A percentile compares a stretch with the other conserved stretches of the same genome.
phyloP scores from a whole-genome alignment of 2,329 filamentous ascomycete genomes.

The Colletotrichum siamense region DNA sequence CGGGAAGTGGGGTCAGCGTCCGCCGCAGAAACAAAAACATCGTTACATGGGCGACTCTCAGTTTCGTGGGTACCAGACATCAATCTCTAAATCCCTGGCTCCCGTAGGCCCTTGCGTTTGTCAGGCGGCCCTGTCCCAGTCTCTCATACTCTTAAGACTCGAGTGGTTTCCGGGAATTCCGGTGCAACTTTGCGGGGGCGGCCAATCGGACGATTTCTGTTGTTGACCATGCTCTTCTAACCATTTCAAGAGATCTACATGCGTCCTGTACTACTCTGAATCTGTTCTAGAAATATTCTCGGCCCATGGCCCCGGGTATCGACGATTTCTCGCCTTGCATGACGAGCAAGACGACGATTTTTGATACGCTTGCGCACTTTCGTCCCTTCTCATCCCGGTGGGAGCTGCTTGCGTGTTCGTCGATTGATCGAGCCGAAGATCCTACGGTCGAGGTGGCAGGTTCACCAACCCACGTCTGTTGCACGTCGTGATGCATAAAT shows the following conservation, averaged over 20 bases:
- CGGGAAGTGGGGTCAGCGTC: not conserved
- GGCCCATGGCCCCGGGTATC: not conserved
- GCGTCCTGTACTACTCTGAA: not conserved
- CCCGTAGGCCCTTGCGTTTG: not conserved
- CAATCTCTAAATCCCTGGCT: not conserved
- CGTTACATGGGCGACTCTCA: not conserved
- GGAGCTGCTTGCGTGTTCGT: not conserved
- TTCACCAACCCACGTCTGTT: not conserved
- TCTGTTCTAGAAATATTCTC: not conserved
- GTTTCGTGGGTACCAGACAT: not conserved
- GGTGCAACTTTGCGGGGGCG: not conserved
- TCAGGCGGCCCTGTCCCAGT: not conserved
- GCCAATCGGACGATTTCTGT: not conserved
- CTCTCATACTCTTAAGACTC: not conserved
- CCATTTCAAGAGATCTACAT: not conserved
- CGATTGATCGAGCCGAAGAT: not conserved
- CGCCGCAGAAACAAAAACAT: not conserved
- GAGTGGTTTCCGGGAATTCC: not conserved
- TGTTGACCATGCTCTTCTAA: not conserved
- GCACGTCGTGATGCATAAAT: not conserved
- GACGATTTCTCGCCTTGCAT: not conserved
- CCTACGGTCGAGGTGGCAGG: not conserved
- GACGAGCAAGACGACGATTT: not conserved
- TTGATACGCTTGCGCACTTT: not conserved
- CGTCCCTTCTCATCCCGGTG: not conserved